Percentiles rank a stretch among this genome's conserved stretches.
Evolutionary conservation across 2,329 filamentous ascomycete species (phyloP).

Genomic region (Calonectria multiphialidica): DNA sequence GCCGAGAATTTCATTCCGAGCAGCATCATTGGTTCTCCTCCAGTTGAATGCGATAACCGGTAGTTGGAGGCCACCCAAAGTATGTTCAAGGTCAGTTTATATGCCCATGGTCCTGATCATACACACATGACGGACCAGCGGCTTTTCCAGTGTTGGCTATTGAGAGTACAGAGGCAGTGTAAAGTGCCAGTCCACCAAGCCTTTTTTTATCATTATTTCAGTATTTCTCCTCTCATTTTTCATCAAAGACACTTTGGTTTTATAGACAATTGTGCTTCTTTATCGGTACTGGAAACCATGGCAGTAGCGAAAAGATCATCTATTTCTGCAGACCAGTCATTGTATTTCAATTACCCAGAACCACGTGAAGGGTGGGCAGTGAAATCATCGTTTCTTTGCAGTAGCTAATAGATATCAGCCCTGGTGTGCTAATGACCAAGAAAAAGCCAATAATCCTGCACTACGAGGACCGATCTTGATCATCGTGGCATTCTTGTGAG

Average conservation of each 20-base stretch:
- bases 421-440: not conserved
- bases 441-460: not conserved
- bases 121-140: not conserved
- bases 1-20: not conserved
- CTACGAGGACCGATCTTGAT: not conserved
- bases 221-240: no score
- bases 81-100: not conserved
- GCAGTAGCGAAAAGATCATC: not conserved
- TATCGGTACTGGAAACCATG: not conserved
- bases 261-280: not conserved
- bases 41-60: not conserved
- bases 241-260: not conserved
- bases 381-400: not conserved
- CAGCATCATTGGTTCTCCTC: not conserved
- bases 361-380: not conserved
- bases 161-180: no score
- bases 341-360: slow-evolving; percentile 12
- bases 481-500: slow-evolving; percentile 10
- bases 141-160: not conserved
- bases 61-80: not conserved
- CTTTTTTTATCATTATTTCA: no score
- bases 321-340: not conserved
- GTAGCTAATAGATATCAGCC: not conserved
- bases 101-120: not conserved
- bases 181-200: no score